These are phyloP conservation scores for Microsporum ferrugineum DNA, from an alignment of 2,329 filamentous ascomycete genomes.

Conservation along the genomic window DNA sequence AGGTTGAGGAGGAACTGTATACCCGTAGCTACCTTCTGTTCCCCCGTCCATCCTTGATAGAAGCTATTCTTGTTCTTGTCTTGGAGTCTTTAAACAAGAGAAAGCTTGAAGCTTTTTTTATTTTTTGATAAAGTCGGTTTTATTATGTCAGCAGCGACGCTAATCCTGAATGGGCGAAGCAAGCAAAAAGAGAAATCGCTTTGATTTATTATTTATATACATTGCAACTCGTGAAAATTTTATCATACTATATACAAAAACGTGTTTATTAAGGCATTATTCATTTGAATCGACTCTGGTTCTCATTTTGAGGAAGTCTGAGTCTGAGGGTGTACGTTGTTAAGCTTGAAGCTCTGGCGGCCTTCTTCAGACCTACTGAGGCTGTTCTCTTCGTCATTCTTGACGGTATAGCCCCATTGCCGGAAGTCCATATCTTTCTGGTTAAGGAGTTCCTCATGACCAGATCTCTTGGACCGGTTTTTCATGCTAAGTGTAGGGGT, in stretches of 20 bases:
- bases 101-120: background rate
- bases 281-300: background rate
- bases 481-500: background rate
- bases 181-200: background rate
- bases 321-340: background rate
- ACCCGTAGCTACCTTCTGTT: conserved; percentile 20
- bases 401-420: background rate
- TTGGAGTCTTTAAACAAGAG: background rate
- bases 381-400: conserved; percentile 1
- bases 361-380: background rate
- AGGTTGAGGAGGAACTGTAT: conserved; percentile 22
- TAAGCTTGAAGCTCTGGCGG: background rate
- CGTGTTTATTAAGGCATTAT: background rate
- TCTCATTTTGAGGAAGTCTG: background rate
- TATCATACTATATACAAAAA: conserved; percentile 1
- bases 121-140: background rate
- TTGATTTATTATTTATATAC: background rate
- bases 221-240: background rate
- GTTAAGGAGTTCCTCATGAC: background rate
- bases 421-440: background rate
- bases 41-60: conserved; percentile 26
- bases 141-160: background rate
- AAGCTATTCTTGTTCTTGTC: background rate
- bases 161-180: background rate
- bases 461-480: background rate